These are phyloP conservation scores for Boletus subparvulus DNA, from an alignment of 768 basidiomycete species.

Conservation along the genomic window DNA sequence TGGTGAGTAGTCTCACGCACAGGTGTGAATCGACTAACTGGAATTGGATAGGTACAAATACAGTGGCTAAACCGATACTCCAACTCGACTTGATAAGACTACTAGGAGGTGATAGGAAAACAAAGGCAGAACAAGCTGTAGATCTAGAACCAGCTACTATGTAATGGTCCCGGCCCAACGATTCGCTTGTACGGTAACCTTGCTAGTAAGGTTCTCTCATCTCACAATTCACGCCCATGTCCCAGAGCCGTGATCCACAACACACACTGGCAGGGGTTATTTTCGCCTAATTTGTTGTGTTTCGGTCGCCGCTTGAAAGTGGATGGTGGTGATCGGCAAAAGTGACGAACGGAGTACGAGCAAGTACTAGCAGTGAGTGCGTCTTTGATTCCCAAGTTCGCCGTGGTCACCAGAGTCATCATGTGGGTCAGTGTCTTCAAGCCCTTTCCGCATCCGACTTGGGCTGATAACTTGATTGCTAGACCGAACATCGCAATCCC, in stretches of 20 bases:
- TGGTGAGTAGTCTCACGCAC: conserved; percentile 15
- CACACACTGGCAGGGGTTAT: background rate
- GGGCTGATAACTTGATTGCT: conserved; percentile 4
- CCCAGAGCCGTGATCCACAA: too few relatives aligned
- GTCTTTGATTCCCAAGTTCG: background rate
- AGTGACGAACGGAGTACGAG: background rate
- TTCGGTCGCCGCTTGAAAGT: conserved; percentile 26
- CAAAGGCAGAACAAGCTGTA: background rate
- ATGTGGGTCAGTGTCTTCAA: conserved; percentile 33
- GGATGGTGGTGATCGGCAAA: conserved; percentile 6
- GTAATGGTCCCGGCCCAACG: background rate
- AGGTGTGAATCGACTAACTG: background rate
- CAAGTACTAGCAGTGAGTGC: background rate
- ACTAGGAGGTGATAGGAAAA: background rate
- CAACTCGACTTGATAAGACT: background rate
- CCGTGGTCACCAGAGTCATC: conserved; percentile 4
- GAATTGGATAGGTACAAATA: conserved; percentile 29
- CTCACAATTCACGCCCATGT: too few relatives aligned
- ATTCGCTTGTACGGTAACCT: background rate
- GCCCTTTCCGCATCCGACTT: background rate
- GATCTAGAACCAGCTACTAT: background rate
- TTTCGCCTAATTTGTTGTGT: background rate
- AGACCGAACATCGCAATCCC: conserved; percentile 94
- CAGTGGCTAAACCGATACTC: conserved; percentile 11
- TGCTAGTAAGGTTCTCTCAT: too few relatives aligned